These are phyloP conservation scores for Glycine latifolia DNA, from an alignment of 306 rosid species.

Conservation along the genomic window DNA sequence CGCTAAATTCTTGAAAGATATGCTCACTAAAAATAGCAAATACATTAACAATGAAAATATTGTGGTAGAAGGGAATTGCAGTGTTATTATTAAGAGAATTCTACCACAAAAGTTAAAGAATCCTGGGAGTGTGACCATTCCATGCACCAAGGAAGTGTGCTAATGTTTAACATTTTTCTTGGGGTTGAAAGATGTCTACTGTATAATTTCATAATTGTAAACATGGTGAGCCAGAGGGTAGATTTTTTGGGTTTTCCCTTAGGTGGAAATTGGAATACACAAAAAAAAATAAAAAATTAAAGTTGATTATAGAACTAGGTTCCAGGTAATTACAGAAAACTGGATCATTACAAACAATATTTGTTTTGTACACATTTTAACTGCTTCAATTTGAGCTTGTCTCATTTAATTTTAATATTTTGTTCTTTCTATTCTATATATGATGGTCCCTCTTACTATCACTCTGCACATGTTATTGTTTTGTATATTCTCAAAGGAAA, in stretches of 20 bases:
- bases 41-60: no score
- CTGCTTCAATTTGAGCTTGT: slow-evolving; percentile 28
- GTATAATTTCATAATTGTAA: slow-evolving; percentile 51
- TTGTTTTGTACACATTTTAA: slow-evolving; percentile 46
- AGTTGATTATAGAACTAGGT: slow-evolving; percentile 19
- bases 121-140: no score
- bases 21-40: no score
- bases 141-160: slow-evolving; percentile 90
- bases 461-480: not conserved
- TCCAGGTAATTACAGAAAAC: slow-evolving; percentile 33
- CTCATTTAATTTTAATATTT: slow-evolving; percentile 32
- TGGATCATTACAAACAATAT: slow-evolving; percentile 34
- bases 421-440: slow-evolving; percentile 34
- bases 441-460: not conserved
- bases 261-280: slow-evolving; percentile 44
- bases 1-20: no score
- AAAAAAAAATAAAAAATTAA: not conserved
- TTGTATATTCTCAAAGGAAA: not conserved
- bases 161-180: slow-evolving; percentile 59
- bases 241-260: slow-evolving; percentile 31
- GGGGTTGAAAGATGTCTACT: no score
- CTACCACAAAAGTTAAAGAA: no score
- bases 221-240: slow-evolving; percentile 41
- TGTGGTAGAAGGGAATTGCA: no score
- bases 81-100: no score